phyloP scores from a whole-genome alignment of 495 filamentous ascomycete species.

The Bacidia rubella region DNA sequence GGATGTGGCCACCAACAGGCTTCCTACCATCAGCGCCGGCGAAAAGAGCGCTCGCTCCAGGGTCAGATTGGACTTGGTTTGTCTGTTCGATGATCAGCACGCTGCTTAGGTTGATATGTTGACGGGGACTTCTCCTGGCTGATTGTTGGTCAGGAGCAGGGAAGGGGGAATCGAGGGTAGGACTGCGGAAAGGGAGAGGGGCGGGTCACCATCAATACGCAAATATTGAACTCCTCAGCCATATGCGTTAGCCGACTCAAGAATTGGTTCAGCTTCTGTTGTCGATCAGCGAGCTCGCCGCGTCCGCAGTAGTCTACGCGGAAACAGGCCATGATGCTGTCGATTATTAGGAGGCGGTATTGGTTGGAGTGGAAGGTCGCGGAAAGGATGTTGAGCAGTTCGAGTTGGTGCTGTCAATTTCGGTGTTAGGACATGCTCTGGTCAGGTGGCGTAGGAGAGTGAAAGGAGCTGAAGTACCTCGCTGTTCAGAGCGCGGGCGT shows the following conservation, averaged over 20 bases:
- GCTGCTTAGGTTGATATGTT: background rate
- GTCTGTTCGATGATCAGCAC: conserved; percentile 34
- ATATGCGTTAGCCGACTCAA: conserved; percentile 56
- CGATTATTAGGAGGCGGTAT: conserved; percentile 61
- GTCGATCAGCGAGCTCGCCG: conserved; percentile 62
- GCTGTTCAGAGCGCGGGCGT: conserved; percentile 58
- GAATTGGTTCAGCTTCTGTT: conserved; percentile 64
- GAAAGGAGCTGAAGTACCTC: conserved; percentile 27
- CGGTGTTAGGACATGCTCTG: background rate
- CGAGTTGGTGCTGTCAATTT: conserved; percentile 45
- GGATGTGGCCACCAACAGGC: conserved; percentile 63
- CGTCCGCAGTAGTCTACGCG: conserved; percentile 63
- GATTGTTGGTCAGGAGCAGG: background rate
- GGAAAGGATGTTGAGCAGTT: conserved; percentile 53
- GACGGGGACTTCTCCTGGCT: background rate
- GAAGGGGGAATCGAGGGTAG: background rate
- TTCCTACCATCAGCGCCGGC: conserved; percentile 65
- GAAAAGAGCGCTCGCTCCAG: conserved; percentile 69
- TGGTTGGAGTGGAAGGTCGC: conserved; percentile 53
- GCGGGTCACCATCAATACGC: conserved; percentile 65
- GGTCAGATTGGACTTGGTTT: conserved; percentile 71
- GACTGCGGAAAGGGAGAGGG: no score
- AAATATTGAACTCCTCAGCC: conserved; percentile 72
- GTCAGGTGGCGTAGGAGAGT: background rate
- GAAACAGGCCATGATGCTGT: conserved; percentile 70